Evolutionary conservation across 1,139 yeast genomes (phyloP).

Genomic region (Lodderomyces beijingensis): DNA sequence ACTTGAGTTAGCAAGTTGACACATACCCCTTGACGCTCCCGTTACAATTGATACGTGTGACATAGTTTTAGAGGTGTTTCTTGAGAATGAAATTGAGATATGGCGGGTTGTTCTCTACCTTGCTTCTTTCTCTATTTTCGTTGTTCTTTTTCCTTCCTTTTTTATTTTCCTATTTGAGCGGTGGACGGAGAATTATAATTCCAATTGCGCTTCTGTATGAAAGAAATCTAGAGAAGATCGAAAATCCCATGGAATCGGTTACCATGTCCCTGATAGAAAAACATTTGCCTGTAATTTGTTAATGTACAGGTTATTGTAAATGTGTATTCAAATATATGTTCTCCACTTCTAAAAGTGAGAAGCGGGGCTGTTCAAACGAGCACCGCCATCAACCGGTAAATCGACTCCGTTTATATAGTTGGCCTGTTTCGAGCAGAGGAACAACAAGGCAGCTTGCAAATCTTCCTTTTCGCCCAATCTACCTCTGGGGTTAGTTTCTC

Average conservation of each 20-base stretch:
- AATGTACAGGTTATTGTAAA: too few relatives aligned
- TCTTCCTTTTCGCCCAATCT: constrained; percentile 65
- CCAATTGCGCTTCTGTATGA: too few relatives aligned
- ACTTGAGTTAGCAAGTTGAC: too few relatives aligned
- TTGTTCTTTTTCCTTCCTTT: too few relatives aligned
- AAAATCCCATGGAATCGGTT: too few relatives aligned
- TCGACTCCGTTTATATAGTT: constrained; percentile 68
- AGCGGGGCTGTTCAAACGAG: constrained; percentile 26
- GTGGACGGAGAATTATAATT: too few relatives aligned
- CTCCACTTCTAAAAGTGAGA: constrained; percentile 16
- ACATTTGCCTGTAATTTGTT: too few relatives aligned
- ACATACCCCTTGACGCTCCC: constrained; percentile 11
- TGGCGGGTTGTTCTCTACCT: constrained; percentile 12
- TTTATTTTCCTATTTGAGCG: too few relatives aligned
- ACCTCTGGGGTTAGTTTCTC: constrained; percentile 53
- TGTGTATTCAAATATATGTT: too few relatives aligned
- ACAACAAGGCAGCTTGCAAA: constrained; percentile 55
- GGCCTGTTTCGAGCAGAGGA: constrained; percentile 55
- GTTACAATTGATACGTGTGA: constrained; percentile 6
- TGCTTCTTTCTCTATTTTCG: too few relatives aligned
- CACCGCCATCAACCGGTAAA: constrained; percentile 74
- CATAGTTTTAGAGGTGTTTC: not conserved
- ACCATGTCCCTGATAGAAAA: too few relatives aligned
- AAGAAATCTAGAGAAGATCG: too few relatives aligned
- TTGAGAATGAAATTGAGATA: constrained; percentile 14